Evolutionary conservation across 2,329 filamentous ascomycete genomes (phyloP), one percentile per base, ranked within the genome.

Genomic region (Periconia digitata): DNA sequence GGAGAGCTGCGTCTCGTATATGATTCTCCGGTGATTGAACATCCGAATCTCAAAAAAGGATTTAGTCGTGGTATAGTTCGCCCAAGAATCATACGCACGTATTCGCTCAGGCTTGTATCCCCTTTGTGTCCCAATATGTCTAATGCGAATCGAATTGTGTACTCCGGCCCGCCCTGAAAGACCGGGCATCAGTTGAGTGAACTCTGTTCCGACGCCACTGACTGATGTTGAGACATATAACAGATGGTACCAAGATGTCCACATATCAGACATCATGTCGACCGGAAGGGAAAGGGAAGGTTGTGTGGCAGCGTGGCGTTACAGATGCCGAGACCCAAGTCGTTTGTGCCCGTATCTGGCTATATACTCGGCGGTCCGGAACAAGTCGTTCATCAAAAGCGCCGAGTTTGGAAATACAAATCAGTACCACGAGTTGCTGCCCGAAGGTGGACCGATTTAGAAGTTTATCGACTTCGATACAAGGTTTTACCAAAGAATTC

Each of bases 271-370:
- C 24, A 47, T 55, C n/a, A 29, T 52, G 3, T 24, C 22, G 3
- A 49, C 46, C 12, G 51, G 42, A 29, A 37, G 32, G 2, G 35
- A 38, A 22, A 17, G 37, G 36, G 8, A 22, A 24, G 45, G 42
- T 22, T 44, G 44, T 29, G 23, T 45, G 6, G 49, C 49, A n/a
- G 46, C 49, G 20, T 51, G 51, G 51, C 48, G 49, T 4, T 51
- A 43, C 40, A 51, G 49, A 44, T 40, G 37, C 22, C n/a, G 24
- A 22, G 43, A 54, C 21, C 20, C 34, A 7, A n/a, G n/a, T n/a
- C n/a, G n/a, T n/a, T n/a, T n/a, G n/a, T n/a, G n/a, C n/a, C n/a
- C n/a, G n/a, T n/a, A n/a, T n/a, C n/a, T n/a, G n/a, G n/a, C n/a
- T n/a, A n/a, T n/a, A n/a, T n/a, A n/a, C n/a, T n/a, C n/a, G n/a